Conservation (phyloP, 148 eudicot genomes). For the Heliosperma pusillum region DNA sequence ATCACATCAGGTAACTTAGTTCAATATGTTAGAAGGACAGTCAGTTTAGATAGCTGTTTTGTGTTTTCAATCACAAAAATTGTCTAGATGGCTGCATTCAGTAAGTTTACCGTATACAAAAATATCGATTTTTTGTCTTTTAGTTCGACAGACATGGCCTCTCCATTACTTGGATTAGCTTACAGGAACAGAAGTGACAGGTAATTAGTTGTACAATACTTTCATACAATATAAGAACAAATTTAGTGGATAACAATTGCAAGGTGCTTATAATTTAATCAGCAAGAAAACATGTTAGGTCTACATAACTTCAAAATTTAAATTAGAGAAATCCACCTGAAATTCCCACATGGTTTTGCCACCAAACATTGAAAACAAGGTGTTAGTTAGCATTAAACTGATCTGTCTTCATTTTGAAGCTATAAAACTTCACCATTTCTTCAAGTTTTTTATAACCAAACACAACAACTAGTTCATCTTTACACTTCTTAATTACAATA, state of each 20-base stretch:
- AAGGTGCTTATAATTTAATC: not conserved
- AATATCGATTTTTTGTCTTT: no score
- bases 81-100: not conserved
- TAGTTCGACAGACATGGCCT: no score
- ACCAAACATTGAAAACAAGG: not conserved
- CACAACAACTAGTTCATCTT: not conserved
- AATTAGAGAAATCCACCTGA: not conserved
- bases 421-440: constrained; percentile 15
- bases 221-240: not conserved
- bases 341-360: constrained; percentile 8
- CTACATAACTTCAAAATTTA: not conserved
- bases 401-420: constrained; percentile 10
- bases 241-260: not conserved
- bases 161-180: not conserved
- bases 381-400: not conserved
- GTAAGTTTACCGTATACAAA: no score
- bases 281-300: not conserved
- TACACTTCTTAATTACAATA: not conserved
- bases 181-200: not conserved
- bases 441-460: not conserved
- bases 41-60: not conserved
- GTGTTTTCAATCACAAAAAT: not conserved
- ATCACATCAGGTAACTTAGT: no score
- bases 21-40: no score
- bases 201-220: not conserved